These are phyloP conservation scores for Leccinum longicurvipes DNA, from an alignment of 768 basidiomycete species.

Conservation along the genomic window DNA sequence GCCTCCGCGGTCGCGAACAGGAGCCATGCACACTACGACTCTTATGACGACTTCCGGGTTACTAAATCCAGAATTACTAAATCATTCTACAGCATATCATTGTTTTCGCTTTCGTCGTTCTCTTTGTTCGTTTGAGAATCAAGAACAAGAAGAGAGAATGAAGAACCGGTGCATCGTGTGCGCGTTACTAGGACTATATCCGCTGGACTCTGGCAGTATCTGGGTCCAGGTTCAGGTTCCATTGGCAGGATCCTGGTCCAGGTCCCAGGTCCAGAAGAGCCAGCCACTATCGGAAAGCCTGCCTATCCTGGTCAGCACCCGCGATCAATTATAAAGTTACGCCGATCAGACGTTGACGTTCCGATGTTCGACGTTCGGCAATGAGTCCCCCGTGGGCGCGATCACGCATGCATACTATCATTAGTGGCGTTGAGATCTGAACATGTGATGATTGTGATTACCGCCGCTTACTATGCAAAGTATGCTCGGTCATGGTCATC, in stretches of 20 bases:
- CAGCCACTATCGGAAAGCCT: background rate
- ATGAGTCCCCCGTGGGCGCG: background rate
- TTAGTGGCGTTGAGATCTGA: background rate
- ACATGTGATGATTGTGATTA: background rate
- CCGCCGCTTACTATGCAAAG: too few relatives aligned
- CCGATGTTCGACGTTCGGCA: background rate
- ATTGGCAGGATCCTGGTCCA: background rate
- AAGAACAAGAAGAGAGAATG: too few relatives aligned
- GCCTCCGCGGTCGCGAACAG: background rate
- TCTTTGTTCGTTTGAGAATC: background rate
- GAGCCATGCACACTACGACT: background rate
- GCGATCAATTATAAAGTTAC: background rate
- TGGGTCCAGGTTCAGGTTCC: background rate
- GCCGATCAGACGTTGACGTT: background rate
- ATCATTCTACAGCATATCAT: background rate
- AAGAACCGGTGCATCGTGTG: background rate
- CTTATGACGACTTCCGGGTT: background rate
- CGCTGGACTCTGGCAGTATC: background rate
- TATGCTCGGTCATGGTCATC: background rate
- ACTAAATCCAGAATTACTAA: background rate
- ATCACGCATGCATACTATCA: background rate
- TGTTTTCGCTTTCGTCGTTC: background rate
- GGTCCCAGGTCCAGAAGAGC: background rate
- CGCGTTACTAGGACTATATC: background rate
- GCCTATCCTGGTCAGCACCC: background rate